Evolutionary conservation across 2,329 filamentous ascomycete genomes (phyloP).

Genomic region (Aspergillus fumigatus): DNA sequence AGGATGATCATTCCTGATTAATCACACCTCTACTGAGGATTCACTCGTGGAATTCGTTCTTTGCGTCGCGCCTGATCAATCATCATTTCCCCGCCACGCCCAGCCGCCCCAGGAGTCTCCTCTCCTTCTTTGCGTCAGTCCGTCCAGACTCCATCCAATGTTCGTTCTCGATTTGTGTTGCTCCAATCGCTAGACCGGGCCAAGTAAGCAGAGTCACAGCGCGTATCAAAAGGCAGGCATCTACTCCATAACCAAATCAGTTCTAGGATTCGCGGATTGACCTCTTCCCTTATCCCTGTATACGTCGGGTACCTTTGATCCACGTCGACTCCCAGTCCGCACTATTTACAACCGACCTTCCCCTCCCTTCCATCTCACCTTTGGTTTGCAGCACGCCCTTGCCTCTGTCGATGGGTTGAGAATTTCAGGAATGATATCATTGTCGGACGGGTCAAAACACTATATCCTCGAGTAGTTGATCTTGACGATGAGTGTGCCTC

Average conservation of each 20-base stretch:
- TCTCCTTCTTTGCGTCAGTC: not conserved
- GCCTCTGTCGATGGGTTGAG: not conserved
- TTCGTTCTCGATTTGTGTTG: not conserved
- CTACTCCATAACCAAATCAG: not conserved
- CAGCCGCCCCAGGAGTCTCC: not conserved
- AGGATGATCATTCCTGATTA: not conserved
- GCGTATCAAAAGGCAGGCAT: not conserved
- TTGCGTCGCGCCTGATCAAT: not conserved
- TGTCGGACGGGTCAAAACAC: not conserved
- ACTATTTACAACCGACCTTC: not conserved
- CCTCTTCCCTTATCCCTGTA: not conserved
- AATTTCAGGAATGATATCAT: not conserved
- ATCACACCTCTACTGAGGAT: not conserved
- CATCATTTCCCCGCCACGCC: not conserved
- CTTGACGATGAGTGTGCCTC: conserved; percentile 22
- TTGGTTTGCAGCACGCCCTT: not conserved
- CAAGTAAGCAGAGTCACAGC: not conserved
- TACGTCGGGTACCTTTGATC: not conserved
- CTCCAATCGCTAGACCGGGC: not conserved
- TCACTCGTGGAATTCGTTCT: not conserved
- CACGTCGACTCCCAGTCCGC: not conserved
- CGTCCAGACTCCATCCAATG: not conserved
- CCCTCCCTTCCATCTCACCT: not conserved
- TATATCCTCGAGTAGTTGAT: not conserved
- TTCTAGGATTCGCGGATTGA: not conserved